Conservation (phyloP, 441 rosid genomes). For the Dalechampia spathulata region DNA sequence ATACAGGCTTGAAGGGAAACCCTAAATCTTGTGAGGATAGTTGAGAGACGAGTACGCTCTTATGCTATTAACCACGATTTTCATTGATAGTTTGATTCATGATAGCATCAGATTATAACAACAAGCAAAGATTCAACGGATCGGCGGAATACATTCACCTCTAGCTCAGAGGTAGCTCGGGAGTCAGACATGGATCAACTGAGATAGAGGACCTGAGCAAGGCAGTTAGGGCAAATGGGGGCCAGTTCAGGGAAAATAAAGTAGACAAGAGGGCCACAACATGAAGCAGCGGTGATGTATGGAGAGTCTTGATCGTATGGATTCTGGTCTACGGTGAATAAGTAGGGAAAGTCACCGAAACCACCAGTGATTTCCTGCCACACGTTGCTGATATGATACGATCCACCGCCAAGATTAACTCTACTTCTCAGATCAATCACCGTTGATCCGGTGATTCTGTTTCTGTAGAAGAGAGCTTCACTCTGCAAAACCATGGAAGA, state of each 20-base stretch:
- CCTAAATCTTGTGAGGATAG: no score
- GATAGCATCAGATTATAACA: background rate
- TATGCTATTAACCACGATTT: no score
- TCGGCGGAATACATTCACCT: no score
- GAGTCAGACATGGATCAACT: background rate
- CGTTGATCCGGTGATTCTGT: background rate
- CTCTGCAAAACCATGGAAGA: slow-evolving; percentile 3
- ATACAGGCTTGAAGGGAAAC: no score
- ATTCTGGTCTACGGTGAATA: no score
- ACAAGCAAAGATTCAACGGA: no score
- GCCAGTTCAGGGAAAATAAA: slow-evolving; percentile 10
- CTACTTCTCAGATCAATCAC: slow-evolving; percentile 11
- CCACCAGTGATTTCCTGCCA: slow-evolving; percentile 5
- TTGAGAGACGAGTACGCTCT: no score
- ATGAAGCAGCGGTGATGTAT: slow-evolving; percentile 1
- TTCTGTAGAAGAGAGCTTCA: slow-evolving; percentile 5
- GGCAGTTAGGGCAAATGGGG: slow-evolving; percentile 8
- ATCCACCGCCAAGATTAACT: slow-evolving; percentile 14
- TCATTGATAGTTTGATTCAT: background rate
- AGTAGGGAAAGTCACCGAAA: no score
- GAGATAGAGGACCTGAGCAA: background rate
- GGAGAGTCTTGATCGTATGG: background rate
- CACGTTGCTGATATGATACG: background rate
- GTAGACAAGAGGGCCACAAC: slow-evolving; percentile 13
- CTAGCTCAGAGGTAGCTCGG: background rate